Evolutionary conservation across 495 filamentous ascomycete species (phyloP), one percentile per base, ranked within the genome.

Genomic region (Pseudevernia furfuracea): DNA sequence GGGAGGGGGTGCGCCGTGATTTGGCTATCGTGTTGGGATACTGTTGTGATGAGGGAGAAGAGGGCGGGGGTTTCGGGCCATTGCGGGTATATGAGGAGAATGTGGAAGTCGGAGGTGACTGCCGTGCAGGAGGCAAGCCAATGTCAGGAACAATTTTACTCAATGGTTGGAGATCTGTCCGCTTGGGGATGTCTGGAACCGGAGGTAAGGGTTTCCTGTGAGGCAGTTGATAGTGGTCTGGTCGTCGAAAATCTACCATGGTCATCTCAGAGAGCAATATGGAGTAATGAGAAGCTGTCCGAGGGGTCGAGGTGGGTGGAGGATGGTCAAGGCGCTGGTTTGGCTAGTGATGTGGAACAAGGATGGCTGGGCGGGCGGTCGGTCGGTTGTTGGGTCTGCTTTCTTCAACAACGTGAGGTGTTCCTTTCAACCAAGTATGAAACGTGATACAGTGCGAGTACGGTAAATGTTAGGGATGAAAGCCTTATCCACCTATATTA

Each of bases 1-100:
- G 87, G n/a, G 87, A 90, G 56, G 88, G 79, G 46, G 84, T 83
- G 66, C 88, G 83, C 62, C 88, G 83, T 62, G 84, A 75, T 69
- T 77, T 82, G 25, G 55, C 63, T 43, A 68, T 64, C 2, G 73
- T 68, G 59, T 73, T 77, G 25, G 21, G 77, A 71, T 57, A 70
- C 66, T 37, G 67, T 71, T 74, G 75, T 75, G 36, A 69, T 70
- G 61, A 72, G 52, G 65, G 65, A 30, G 73, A 39, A 71, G 71
- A 19, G 67, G 69, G 19, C 70, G 73, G 57, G 68, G 65, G 59
- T 62, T 61, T 48, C 69, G 63, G 65, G 77, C 74, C 25, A 73
- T 69, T 61, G 73, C 73, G 25, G 71, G 69, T 41, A 67, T 75
- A 58, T 48, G 71, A 67, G 65, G 79, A 73, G 68, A 65, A 62